A percentile compares a stretch with the other conserved stretches of the same genome.
These are phyloP conservation scores for Trametes sanguinea DNA, from an alignment of 768 basidiomycete genomes.

Conservation along the genomic window DNA sequence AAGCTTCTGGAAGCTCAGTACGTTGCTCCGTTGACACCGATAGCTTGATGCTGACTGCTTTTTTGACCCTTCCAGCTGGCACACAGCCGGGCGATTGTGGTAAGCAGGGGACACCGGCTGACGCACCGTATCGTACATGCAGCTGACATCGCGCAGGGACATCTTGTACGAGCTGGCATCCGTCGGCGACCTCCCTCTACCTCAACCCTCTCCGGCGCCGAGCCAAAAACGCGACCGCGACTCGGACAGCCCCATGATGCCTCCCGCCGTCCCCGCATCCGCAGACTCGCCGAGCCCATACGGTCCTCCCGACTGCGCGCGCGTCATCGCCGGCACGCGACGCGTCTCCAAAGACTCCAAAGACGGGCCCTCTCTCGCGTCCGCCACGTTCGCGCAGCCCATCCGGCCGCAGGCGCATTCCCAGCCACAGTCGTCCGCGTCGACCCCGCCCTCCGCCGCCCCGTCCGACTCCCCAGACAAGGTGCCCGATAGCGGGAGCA, in stretches of 20 bases:
- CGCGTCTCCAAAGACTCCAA: constrained; percentile 38
- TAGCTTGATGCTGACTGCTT: neutral
- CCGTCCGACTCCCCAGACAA: constrained; percentile 12
- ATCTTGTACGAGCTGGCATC: constrained; percentile 72
- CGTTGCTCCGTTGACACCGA: constrained; percentile 8
- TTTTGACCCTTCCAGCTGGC: constrained; percentile 43
- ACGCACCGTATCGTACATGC: too few relatives aligned
- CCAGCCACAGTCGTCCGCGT: constrained; percentile 7
- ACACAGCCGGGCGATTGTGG: constrained; percentile 51
- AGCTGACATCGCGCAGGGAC: constrained; percentile 48
- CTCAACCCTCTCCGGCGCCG: constrained; percentile 51
- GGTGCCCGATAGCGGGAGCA: constrained; percentile 3
- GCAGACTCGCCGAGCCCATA: constrained; percentile 3
- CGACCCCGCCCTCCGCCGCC: neutral
- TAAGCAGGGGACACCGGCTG: constrained; percentile 26
- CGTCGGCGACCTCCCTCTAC: constrained; percentile 70
- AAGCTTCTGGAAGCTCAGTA: constrained; percentile 38
- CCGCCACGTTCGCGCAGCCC: constrained; percentile 18
- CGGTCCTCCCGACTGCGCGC: too few relatives aligned
- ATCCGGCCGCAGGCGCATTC: constrained; percentile 6
- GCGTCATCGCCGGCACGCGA: constrained; percentile 38
- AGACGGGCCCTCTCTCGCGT: constrained; percentile 22
- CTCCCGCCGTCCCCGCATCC: constrained; percentile 9
- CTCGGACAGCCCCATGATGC: constrained; percentile 46
- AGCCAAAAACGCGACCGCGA: constrained; percentile 66